These are phyloP conservation scores for Endocalyx cinctus DNA, from an alignment of 2,329 filamentous ascomycete species.

Conservation along the genomic window DNA sequence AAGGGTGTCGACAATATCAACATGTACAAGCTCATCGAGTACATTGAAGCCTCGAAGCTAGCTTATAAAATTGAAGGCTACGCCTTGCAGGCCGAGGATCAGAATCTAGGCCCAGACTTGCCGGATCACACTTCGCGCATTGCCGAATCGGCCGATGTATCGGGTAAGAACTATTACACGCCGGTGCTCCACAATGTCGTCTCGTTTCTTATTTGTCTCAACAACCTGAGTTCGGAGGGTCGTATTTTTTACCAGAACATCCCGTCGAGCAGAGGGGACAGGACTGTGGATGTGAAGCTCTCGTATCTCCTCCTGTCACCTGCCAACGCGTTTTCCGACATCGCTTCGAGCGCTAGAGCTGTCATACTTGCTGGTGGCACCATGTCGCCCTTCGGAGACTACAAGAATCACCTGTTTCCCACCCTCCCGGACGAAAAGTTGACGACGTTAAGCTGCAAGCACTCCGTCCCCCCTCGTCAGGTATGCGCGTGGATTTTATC, in stretches of 20 bases:
- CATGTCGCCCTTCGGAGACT: constrained; percentile 96
- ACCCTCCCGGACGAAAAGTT: constrained; percentile 61
- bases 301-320: constrained; percentile 89
- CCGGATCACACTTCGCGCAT: constrained; percentile 95
- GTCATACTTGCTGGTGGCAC: constrained; percentile 92
- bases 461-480: constrained; percentile 82
- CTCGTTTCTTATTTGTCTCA: constrained; percentile 71
- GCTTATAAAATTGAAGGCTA: constrained; percentile 95
- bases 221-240: constrained; percentile 74
- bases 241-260: constrained; percentile 59
- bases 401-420: constrained; percentile 79
- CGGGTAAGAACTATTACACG: constrained; percentile 28
- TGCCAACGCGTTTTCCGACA: constrained; percentile 82
- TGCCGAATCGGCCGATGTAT: constrained; percentile 54
- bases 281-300: constrained; percentile 51
- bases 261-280: constrained; percentile 17
- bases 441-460: constrained; percentile 83
- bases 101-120: constrained; percentile 79
- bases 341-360: constrained; percentile 77
- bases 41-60: constrained; percentile 87
- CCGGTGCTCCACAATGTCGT: constrained; percentile 53
- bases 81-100: constrained; percentile 54
- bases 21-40: constrained; percentile 79
- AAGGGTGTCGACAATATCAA: constrained; percentile 92
- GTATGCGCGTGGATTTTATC: constrained; percentile 73